phyloP scores from a whole-genome alignment of 768 basidiomycete genomes.

The Boletellus emodensis region DNA sequence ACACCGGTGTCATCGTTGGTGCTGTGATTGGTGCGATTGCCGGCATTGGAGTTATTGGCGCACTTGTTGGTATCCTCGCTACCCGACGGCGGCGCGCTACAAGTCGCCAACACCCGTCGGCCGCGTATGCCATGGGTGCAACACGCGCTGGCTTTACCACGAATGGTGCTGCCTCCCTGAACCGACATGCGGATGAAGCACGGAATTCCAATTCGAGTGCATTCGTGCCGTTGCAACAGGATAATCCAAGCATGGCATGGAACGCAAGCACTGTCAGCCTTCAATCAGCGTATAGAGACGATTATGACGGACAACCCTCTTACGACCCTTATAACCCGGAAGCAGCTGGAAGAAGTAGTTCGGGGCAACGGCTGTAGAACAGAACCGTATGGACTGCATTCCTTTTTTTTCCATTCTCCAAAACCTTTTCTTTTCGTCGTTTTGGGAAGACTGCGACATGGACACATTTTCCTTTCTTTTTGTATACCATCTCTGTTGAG shows the following conservation, averaged over 20 bases:
- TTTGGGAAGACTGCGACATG: not conserved
- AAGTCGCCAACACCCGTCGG: constrained; percentile 28
- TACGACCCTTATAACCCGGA: constrained; percentile 29
- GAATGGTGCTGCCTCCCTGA: constrained; percentile 19
- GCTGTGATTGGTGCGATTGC: constrained; percentile 30
- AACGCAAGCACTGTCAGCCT: constrained; percentile 51
- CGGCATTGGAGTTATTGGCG: constrained; percentile 29
- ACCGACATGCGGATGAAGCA: constrained; percentile 17
- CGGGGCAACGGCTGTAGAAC: constrained; percentile 23
- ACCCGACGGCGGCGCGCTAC: constrained; percentile 48
- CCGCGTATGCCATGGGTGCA: constrained; percentile 39
- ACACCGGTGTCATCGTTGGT: constrained; percentile 26
- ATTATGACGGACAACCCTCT: constrained; percentile 13
- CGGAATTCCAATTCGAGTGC: constrained; percentile 63
- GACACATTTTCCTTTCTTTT: constrained; percentile 8
- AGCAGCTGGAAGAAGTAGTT: constrained; percentile 24
- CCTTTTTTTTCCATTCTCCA: not conserved
- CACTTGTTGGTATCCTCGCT: constrained; percentile 42
- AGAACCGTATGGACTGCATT: not conserved
- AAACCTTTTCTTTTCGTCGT: not conserved
- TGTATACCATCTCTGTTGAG: not conserved
- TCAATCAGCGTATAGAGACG: constrained; percentile 37
- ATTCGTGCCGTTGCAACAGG: constrained; percentile 68
- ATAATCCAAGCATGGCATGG: constrained; percentile 55
- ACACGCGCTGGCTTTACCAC: constrained; percentile 27